Conservation (phyloP, 2,329 filamentous ascomycete genomes). For the Penicillium sp. region DNA sequence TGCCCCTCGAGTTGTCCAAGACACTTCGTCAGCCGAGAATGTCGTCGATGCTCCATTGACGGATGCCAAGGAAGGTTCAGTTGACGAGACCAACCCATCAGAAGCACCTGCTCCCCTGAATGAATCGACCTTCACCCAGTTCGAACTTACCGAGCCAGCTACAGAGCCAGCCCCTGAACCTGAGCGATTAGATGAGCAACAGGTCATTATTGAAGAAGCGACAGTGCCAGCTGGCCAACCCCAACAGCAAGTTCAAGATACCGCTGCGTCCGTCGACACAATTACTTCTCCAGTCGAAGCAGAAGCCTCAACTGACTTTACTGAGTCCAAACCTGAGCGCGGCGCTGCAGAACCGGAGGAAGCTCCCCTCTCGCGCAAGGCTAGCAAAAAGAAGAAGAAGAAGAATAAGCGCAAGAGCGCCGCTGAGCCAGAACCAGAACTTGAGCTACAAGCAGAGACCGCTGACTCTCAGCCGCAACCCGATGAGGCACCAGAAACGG, state of each 20-base stretch:
- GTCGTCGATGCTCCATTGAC: no score
- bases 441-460: constrained; percentile 13
- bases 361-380: constrained; percentile 20
- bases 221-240: background rate
- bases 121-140: background rate
- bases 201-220: no score
- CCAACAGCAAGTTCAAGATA: background rate
- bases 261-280: background rate
- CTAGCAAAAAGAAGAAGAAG: constrained; percentile 30
- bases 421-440: constrained; percentile 7
- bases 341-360: constrained; percentile 14
- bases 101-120: background rate
- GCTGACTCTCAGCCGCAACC: constrained; percentile 9
- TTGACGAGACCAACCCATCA: background rate
- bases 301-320: background rate
- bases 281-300: background rate
- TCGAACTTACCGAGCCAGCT: background rate
- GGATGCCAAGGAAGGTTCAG: background rate
- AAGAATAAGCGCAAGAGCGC: constrained; percentile 28
- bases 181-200: background rate
- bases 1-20: background rate
- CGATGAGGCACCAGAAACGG: constrained; percentile 6
- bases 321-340: constrained; percentile 5
- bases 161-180: background rate
- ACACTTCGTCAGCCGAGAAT: background rate